Evolutionary conservation across 2,329 filamentous ascomycete genomes (phyloP), one percentile per base, ranked within the genome.

Genomic region (Bimuria novae-zelandiae): DNA sequence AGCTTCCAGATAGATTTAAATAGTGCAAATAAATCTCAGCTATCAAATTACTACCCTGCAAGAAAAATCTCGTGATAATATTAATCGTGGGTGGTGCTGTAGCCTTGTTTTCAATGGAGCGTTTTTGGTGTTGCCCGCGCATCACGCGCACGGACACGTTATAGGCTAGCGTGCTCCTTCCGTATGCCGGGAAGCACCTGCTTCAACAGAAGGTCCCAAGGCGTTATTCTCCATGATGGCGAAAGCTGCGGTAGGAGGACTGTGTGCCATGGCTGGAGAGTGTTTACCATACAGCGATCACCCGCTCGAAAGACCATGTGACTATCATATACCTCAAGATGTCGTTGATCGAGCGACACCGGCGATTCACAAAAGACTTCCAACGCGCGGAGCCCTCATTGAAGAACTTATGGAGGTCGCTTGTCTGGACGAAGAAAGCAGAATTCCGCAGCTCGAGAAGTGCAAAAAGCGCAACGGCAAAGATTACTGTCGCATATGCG

Each of bases 231-330:
- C 25, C 6, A 27, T 27, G 7, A n/a, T 16, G 3, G 32, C 32
- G 14, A 35, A n/a, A 35, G 21, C 23, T 2, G 49, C 41, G 4
- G 23, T 42, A 6, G 16, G 21, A 51, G 14, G 22, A 23, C 25
- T 30, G 23, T 7, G 14, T 40, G 7, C 12, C 14, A n/a, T 52
- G 41, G 49, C 19, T 52, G 11, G 25, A 30, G 14, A 27, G 32
- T 17, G 32, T 35, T 2, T 52, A 52, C 19, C n/a, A 40, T 7
- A 41, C 41, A 19, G 49, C 49, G 12, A 52, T 46, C 11, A 4
- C 14, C 2, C 7, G n/a, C 7, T 19, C 49, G 10, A 52, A 46
- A 17, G 45, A 27, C 16, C 41, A 52, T 30, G 29, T 46, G 14
- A 40, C 42, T 6, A 16, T 22, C 1, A 19, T 52, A 17, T 17